A percentile compares a stretch with the other conserved stretches of the same genome.
Conservation (phyloP, 2,329 filamentous ascomycete genomes). For the Magnaporthales sp. region DNA sequence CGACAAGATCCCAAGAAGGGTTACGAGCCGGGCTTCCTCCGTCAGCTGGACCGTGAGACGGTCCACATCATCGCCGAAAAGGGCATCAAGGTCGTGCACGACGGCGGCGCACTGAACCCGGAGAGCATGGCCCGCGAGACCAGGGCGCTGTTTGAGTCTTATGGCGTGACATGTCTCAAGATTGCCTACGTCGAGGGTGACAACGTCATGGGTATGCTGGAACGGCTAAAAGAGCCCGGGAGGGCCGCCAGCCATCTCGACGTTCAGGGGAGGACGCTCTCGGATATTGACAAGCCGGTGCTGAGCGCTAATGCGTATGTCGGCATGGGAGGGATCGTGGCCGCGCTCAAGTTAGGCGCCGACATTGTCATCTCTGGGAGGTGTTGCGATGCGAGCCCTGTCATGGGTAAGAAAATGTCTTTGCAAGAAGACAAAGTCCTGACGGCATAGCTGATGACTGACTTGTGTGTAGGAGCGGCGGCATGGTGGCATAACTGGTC, state of each 20-base stretch:
- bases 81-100: conserved; percentile 35
- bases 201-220: conserved; percentile 21
- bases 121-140: conserved; percentile 29
- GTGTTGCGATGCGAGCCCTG: conserved; percentile 31
- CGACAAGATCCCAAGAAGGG: conserved; percentile 17
- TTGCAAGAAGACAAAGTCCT: neutral
- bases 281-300: neutral
- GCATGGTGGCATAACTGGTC: conserved; percentile 47
- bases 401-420: conserved; percentile 24
- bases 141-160: conserved; percentile 6
- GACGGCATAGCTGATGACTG: neutral
- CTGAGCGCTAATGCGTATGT: conserved; percentile 39
- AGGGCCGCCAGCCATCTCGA: neutral
- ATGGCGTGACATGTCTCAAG: conserved; percentile 17
- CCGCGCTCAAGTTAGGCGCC: conserved; percentile 30
- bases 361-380: conserved; percentile 41
- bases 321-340: conserved; percentile 37
- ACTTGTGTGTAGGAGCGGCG: conserved; percentile 30
- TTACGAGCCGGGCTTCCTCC: conserved; percentile 20
- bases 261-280: neutral
- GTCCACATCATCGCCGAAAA: conserved; percentile 21
- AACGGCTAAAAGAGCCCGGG: neutral
- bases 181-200: conserved; percentile 37
- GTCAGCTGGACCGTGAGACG: conserved; percentile 17
- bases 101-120: conserved; percentile 44